Evolutionary conservation across 768 basidiomycete genomes (phyloP).

Genomic region (Tubosaeta sp.): DNA sequence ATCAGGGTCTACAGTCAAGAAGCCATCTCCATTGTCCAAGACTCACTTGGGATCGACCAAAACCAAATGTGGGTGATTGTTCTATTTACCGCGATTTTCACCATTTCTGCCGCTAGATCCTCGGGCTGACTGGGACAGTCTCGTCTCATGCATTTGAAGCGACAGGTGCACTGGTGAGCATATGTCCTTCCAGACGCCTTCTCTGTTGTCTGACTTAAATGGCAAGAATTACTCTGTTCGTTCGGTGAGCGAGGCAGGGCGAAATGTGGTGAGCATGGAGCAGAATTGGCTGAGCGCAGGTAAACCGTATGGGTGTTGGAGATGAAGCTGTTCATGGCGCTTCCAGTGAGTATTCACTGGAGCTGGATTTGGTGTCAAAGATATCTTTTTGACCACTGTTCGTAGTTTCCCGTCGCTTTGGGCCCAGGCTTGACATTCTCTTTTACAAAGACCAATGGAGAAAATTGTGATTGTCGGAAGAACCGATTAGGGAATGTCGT

Average conservation of each 20-base stretch:
- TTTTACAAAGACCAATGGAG: conserved; percentile 59
- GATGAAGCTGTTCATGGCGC: not conserved
- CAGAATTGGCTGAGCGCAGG: conserved; percentile 79
- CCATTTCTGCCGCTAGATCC: conserved; percentile 79
- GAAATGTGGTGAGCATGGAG: conserved; percentile 87
- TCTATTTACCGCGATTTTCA: conserved; percentile 60
- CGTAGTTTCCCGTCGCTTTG: too few species aligned
- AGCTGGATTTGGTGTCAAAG: conserved; percentile 73
- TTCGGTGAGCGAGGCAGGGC: conserved; percentile 83
- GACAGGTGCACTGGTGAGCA: conserved; percentile 70
- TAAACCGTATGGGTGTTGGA: too few species aligned
- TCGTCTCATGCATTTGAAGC: conserved; percentile 81
- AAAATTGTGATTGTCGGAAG: conserved; percentile 86
- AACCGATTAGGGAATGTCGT: conserved; percentile 79
- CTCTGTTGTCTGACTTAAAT: not conserved
- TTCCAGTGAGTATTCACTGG: conserved; percentile 65
- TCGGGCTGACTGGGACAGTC: conserved; percentile 81
- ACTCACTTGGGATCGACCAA: conserved; percentile 72
- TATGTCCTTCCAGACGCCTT: not conserved
- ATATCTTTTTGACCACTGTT: conserved; percentile 10
- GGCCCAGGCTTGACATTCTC: conserved; percentile 1
- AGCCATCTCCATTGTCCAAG: conserved; percentile 58
- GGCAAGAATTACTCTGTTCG: conserved; percentile 76
- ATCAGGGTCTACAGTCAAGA: conserved; percentile 81
- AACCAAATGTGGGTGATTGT: conserved; percentile 86